Base-by-base conservation (phyloP, 768 basidiomycete genomes). In the Cubamyces sp. region DNA sequence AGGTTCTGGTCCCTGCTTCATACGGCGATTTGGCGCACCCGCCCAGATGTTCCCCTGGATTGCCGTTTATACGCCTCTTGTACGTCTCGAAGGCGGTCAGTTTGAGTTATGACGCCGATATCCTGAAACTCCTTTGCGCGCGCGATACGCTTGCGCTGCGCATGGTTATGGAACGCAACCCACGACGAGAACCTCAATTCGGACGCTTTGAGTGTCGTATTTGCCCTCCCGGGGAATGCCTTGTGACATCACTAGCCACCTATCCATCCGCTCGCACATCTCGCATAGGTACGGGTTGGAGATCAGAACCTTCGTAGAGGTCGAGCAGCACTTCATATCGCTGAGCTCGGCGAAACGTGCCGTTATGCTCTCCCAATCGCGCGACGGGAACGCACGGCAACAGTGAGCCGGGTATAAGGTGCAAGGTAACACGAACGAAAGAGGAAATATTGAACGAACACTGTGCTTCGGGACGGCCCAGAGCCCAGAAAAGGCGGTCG, bases 311-410 rank as follows among this genome's bases (percentile, higher is more conserved):
- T 54, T 57, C 51, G 57, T 16, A 25, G 54, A 18, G 50, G 26
- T 58, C 57, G 62, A 47, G 49, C 52, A 54, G 51, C 40, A 15
- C 21, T 63, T 63, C 62, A 63, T 63, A 58, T 63, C 62, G 62
- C 62, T 58, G 51, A 54, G 45, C 62, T 63, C 62, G 62, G 62
- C 56, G 45, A 63, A 37, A 49, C 57, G 56, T 57, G 62, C 62
- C 62, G 62, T 57, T 57, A 54, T 47, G 40, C 45, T 48, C 48
- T 51, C 43, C n/a, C 43, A 42, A 23, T 58, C 23, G 37, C 45
- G 57, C 42, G 55, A 56, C 49, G 55, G 61, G 55, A 51, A 51
- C 41, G n/a, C 55, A 52, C 61, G 55, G 55, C 61, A 57, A 34
- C 8, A 18, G 37, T 47, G 55, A 45, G 43, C 55, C 61, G 54